Evolutionary conservation across 257 asterid genomes (phyloP).

Genomic region (Euphrasia confusa): DNA sequence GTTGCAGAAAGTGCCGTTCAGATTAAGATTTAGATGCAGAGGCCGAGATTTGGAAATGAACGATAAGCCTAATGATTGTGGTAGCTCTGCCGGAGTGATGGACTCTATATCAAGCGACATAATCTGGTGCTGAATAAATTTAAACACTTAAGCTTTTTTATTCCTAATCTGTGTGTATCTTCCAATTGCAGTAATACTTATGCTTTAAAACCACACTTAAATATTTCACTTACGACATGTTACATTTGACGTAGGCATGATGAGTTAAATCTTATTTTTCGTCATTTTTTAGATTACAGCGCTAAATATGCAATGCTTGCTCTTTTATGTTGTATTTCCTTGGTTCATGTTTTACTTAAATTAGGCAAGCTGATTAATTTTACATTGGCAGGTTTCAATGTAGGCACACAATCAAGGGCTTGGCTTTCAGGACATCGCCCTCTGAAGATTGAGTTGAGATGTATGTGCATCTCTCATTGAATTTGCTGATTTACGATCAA

Average conservation of each 20-base stretch:
- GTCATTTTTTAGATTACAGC: neutral
- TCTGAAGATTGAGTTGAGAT: conserved; percentile 49
- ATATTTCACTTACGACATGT: neutral
- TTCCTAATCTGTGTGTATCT: neutral
- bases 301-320: neutral
- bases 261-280: neutral
- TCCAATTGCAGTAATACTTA: neutral
- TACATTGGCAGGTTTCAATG: conserved; percentile 68
- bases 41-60: conserved; percentile 31
- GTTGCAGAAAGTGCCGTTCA: conserved; percentile 61
- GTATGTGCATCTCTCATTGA: conserved; percentile 4
- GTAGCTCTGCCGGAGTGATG: conserved; percentile 29
- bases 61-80: conserved; percentile 32
- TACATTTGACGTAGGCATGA: neutral
- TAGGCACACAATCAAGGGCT: conserved; percentile 75
- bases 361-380: conserved; percentile 14
- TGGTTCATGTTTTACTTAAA: neutral
- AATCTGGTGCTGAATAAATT: conserved; percentile 54
- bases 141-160: neutral
- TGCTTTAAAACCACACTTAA: neutral
- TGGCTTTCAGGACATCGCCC: conserved; percentile 40
- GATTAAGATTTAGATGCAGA: conserved; percentile 65
- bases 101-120: conserved; percentile 38
- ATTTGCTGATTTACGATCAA: neutral
- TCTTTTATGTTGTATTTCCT: neutral